Evolutionary conservation across 805 yeast genomes (phyloP).

Genomic region (Candida stauntonica): DNA sequence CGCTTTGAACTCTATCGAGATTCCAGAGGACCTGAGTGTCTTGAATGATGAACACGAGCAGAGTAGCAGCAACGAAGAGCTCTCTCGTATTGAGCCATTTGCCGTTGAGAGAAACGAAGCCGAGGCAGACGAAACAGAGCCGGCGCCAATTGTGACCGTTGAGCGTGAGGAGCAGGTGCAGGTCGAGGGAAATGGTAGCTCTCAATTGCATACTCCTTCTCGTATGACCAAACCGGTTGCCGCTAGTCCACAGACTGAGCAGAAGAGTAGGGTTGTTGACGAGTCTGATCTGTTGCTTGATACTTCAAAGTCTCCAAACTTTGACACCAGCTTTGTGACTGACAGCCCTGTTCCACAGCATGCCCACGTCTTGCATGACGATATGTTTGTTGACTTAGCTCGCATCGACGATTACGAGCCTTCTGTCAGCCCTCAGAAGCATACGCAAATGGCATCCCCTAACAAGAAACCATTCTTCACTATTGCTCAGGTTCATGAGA

Average conservation of each 20-base stretch:
- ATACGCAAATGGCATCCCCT: conserved; percentile 14
- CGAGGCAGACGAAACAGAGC: conserved; percentile 1
- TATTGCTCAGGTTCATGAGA: conserved; percentile 25
- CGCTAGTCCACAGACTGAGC: conserved; percentile 29
- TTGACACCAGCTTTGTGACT: conserved; percentile 18
- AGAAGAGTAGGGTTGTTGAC: conserved; percentile 21
- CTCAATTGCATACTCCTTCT: conserved; percentile 23
- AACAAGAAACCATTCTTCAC: conserved; percentile 27
- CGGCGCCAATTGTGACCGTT: too few relatives aligned
- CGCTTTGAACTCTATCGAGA: not conserved
- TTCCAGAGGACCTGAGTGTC: conserved; percentile 2
- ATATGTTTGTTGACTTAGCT: conserved; percentile 7
- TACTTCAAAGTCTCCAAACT: conserved; percentile 18
- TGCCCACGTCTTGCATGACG: conserved; percentile 1
- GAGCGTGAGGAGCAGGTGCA: conserved; percentile 13
- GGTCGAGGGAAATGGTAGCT: conserved; percentile 4
- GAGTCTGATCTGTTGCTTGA: conserved; percentile 18
- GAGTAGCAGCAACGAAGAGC: conserved; percentile 25
- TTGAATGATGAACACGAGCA: conserved; percentile 21
- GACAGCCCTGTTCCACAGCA: conserved; percentile 20
- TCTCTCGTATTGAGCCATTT: conserved; percentile 26
- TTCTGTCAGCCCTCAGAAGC: conserved; percentile 12
- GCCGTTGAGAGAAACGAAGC: not conserved
- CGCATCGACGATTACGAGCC: conserved; percentile 6
- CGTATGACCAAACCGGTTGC: conserved; percentile 31